These are phyloP conservation scores for Aspergillus felis DNA, from an alignment of 2,329 filamentous ascomycete species.

Conservation along the genomic window DNA sequence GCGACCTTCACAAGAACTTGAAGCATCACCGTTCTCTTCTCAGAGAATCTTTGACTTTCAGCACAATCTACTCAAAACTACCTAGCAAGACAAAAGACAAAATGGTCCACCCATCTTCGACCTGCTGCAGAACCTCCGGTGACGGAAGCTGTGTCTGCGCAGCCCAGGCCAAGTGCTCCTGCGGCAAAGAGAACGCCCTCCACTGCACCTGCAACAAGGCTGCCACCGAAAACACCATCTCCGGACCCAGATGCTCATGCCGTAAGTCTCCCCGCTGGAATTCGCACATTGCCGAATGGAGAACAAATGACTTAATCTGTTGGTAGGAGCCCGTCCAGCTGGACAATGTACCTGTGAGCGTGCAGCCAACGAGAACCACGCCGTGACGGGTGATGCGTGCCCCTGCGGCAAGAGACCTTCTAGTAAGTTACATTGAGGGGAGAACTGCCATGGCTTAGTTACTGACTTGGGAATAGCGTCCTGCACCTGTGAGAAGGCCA, in stretches of 20 bases:
- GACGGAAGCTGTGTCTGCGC: constrained; percentile 55
- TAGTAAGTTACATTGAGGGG: constrained; percentile 47
- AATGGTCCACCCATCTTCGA: constrained; percentile 46
- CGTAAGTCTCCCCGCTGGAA: constrained; percentile 45
- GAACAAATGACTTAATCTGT: constrained; percentile 7
- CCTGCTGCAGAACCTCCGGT: constrained; percentile 58
- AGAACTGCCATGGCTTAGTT: background rate
- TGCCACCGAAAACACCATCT: constrained; percentile 66
- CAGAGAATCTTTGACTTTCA: background rate
- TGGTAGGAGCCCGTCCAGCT: constrained; percentile 63
- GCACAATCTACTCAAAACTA: constrained; percentile 2
- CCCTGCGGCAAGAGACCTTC: constrained; percentile 71
- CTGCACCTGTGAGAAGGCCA: constrained; percentile 79
- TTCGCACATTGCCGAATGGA: background rate
- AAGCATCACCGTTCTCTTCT: background rate
- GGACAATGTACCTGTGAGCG: constrained; percentile 80
- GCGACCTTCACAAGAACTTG: background rate
- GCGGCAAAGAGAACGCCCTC: constrained; percentile 81
- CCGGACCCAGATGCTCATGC: constrained; percentile 77
- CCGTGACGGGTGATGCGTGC: constrained; percentile 60
- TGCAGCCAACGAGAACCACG: constrained; percentile 65
- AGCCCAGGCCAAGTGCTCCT: constrained; percentile 69
- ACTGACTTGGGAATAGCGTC: constrained; percentile 46
- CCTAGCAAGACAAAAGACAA: constrained; percentile 14
- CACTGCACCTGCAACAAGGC: constrained; percentile 83